These are phyloP conservation scores for Cytospora chrysosperma DNA, from an alignment of 2,329 filamentous ascomycete genomes.

Conservation along the genomic window DNA sequence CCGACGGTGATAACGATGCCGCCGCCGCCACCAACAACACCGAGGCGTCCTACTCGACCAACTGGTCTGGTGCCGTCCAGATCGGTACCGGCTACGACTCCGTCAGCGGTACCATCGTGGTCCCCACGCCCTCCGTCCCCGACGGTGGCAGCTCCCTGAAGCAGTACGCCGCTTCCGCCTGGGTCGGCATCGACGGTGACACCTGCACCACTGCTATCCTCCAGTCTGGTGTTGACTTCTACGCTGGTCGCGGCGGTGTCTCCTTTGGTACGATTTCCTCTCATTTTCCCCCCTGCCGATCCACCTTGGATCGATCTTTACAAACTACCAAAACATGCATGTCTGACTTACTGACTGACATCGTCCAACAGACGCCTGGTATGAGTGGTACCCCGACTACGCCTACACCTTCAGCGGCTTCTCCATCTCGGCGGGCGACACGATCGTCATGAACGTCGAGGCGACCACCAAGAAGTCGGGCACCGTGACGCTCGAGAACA, in stretches of 20 bases:
- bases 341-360: too few species aligned
- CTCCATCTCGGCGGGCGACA: conserved; percentile 19
- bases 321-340: background rate
- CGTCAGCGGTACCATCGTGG: conserved; percentile 50
- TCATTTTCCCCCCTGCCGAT: accelerated
- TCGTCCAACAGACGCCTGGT: conserved; percentile 52
- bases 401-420: conserved; percentile 31
- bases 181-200: conserved; percentile 56
- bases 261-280: conserved; percentile 23
- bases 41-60: conserved; percentile 50
- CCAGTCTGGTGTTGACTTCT: conserved; percentile 58
- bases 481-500: conserved; percentile 45
- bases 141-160: conserved; percentile 34
- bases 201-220: conserved; percentile 48
- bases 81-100: conserved; percentile 49
- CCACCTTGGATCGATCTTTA: too few species aligned
- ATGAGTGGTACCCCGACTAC: conserved; percentile 59
- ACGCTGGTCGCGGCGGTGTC: conserved; percentile 40
- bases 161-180: conserved; percentile 50
- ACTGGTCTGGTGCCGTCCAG: conserved; percentile 61
- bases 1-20: conserved; percentile 28
- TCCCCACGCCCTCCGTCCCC: conserved; percentile 45
- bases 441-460: conserved; percentile 29
- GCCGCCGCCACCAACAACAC: conserved; percentile 35
- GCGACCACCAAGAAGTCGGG: conserved; percentile 42